A percentile compares a stretch with the other conserved stretches of the same genome.
Conservation (phyloP, 2,329 filamentous ascomycete genomes). For the Balansia obtecta region DNA sequence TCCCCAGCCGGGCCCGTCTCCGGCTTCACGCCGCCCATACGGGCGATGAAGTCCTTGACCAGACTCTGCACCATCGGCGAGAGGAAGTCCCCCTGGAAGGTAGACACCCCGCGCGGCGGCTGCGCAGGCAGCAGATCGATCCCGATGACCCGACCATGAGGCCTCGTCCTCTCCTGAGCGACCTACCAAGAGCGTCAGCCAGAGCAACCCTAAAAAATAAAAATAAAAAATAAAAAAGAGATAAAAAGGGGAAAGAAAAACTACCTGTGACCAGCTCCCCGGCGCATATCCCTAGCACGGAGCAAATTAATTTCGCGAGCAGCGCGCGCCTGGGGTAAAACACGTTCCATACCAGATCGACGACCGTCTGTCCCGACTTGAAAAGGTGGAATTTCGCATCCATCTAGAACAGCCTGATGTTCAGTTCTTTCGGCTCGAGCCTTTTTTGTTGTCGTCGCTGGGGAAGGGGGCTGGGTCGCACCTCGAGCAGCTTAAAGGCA, state of each 20-base stretch:
- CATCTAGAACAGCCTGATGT: conserved; percentile 40
- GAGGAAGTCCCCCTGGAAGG: conserved; percentile 90
- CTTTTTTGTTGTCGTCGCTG: not conserved
- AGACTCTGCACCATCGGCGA: conserved; percentile 60
- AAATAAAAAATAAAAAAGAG: not conserved
- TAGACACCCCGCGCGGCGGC: conserved; percentile 82
- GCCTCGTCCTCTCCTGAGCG: conserved; percentile 64
- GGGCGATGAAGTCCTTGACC: conserved; percentile 62
- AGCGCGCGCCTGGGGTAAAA: not conserved
- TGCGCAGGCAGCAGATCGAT: conserved; percentile 91
- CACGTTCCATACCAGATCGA: conserved; percentile 59
- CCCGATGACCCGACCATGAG: conserved; percentile 69
- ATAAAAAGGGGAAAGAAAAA: conserved; percentile 1
- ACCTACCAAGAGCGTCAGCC: conserved; percentile 51
- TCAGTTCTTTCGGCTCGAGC: too few species aligned
- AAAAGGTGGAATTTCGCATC: conserved; percentile 74
- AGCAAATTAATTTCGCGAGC: not conserved
- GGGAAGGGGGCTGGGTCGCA: conserved; percentile 18
- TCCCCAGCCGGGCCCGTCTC: conserved; percentile 4
- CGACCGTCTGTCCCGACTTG: conserved; percentile 66
- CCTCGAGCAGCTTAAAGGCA: conserved; percentile 86
- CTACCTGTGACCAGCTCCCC: conserved; percentile 58
- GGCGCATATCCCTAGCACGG: conserved; percentile 59
- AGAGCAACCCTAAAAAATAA: too few species aligned
- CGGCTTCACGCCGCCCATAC: conserved; percentile 29